Percentiles rank a stretch among this genome's conserved stretches.
These are phyloP conservation scores for Xylona heveae DNA, from an alignment of 495 filamentous ascomycete species.

Conservation along the genomic window DNA sequence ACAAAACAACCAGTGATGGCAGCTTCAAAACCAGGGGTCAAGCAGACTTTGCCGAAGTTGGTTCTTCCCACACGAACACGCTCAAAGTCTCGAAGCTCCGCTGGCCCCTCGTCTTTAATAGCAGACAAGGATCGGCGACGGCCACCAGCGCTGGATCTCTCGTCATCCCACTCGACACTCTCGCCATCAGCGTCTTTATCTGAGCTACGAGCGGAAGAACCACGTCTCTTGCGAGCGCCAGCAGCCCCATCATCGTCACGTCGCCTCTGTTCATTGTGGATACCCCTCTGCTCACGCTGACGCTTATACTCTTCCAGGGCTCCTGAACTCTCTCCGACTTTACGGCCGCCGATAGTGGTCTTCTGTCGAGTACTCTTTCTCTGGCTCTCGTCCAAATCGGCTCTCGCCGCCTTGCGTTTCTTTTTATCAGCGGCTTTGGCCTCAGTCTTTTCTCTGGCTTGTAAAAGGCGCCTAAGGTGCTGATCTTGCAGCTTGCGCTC, in stretches of 20 bases:
- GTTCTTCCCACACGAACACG: slow-evolving; percentile 58
- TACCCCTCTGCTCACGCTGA: slow-evolving; percentile 60
- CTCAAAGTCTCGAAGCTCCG: slow-evolving; percentile 61
- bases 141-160: slow-evolving; percentile 10
- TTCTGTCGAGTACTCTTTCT: slow-evolving; percentile 70
- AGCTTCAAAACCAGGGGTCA: slow-evolving; percentile 72
- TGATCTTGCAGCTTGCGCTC: slow-evolving; percentile 64
- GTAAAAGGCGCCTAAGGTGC: slow-evolving; percentile 61
- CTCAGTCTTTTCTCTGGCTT: slow-evolving; percentile 42
- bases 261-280: slow-evolving; percentile 46
- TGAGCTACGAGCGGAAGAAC: slow-evolving; percentile 27
- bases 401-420: slow-evolving; percentile 55
- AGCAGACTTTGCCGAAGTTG: slow-evolving; percentile 70
- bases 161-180: slow-evolving; percentile 51
- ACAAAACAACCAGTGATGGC: slow-evolving; percentile 59
- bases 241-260: slow-evolving; percentile 36
- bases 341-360: slow-evolving; percentile 53
- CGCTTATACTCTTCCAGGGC: slow-evolving; percentile 70
- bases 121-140: slow-evolving; percentile 18
- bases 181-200: slow-evolving; percentile 52
- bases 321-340: slow-evolving; percentile 54
- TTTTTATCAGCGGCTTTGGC: slow-evolving; percentile 38
- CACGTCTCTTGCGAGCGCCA: slow-evolving; percentile 11
- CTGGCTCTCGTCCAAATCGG: slow-evolving; percentile 44
- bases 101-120: slow-evolving; percentile 33